Evolutionary conservation across 768 basidiomycete genomes (phyloP), one percentile per base, ranked within the genome.

Genomic region (Suillus cothurnatus): DNA sequence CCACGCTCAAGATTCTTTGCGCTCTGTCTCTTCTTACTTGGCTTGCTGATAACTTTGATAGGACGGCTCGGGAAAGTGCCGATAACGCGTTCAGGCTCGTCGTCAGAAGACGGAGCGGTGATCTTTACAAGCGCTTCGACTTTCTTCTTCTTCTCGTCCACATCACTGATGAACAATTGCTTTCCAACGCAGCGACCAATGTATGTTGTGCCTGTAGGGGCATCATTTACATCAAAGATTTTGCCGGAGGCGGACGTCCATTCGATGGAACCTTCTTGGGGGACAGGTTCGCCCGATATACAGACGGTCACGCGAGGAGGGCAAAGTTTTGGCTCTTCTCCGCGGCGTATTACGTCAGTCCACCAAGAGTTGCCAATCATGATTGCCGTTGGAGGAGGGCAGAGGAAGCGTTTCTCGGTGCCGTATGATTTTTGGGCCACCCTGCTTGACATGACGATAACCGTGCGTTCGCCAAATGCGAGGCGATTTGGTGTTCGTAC

Each of bases 1-100:
- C 81, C 75, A 96, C 95, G 80, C 76, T 97, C 93, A 21, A 94
- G 85, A 71, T 94, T 95, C 84, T 97, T 97, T 55, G 91, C 93
- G 73, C 91, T 94, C 77, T 94, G 91, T 71, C 94, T 85, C 85
- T 97, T 97, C 84, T 98, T 97, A 81, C 93, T 94, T 5, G 97
- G 97, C 77, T 98, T 99, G 80, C 92, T 94, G 79, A 99, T 98
- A 72, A 99, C 94, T 77, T 95, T 96, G 83, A 99, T 98, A n/a
- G 95, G 89, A 55, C 92, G 90, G 69, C 93, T 94, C 52, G 93
- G 90, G 81, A 98, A 98, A 23, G 87, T 85, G 26, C 96, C 96
- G 70, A 98, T 88, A 41, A 94, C 82, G 45, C 90, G 86, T 73
- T 94, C 92, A 64, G 88, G 86, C 73, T 92, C 90, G 66, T 93